Base-by-base conservation (phyloP, 108 stramenopile genomes). In the Schizochytrium sp. region DNA sequence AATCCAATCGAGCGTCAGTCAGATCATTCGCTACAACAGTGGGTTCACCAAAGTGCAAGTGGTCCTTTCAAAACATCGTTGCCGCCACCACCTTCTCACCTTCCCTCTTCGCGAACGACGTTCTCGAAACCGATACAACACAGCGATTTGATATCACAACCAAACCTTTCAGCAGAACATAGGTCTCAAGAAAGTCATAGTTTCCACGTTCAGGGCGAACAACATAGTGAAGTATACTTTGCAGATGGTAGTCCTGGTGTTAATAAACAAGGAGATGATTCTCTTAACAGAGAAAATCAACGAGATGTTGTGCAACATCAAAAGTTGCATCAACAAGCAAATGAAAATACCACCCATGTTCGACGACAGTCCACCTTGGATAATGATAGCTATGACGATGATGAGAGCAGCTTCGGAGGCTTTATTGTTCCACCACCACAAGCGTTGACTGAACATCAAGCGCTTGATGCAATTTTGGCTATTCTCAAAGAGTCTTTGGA, bases 361-460 rank as follows among this genome's bases (percentile, higher is more conserved):
- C 42, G 44, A 44, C 42, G 0, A 38, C 10, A 12, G 42, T 69
- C 64, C 5, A 44, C 17, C 17, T 17, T 17, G 19, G 59, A 60
- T 60, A n/a, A n/a, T n/a, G 59, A 17, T 60, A 17, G 17, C 59
- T 17, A 60, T 60, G 59, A 15, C 12, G 42, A 44, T 38, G 64
- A 69, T 15, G 64, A 69, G 12, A 69, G 3, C 28, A 69, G 64
- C 28, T 53, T 55, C 5, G 76, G 55, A 47, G 76, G 53, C 76
- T 55, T 47, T 53, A 46, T 83, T 47, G 28, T 83, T 42, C 76
- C 76, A 10, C 76, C 76, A 2, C 47, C 76, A 2, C 76, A 83
- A 40, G 28, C 53, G 15, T 17, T 55, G 53, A 38, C 64, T 8
- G 64, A 69, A 38, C 64, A 55, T n/a, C 50, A 83, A 42, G 53